Evolutionary conservation across 768 basidiomycete species (phyloP), one percentile per base, ranked within the genome.

Genomic region (Nevesoporus exiguus): DNA sequence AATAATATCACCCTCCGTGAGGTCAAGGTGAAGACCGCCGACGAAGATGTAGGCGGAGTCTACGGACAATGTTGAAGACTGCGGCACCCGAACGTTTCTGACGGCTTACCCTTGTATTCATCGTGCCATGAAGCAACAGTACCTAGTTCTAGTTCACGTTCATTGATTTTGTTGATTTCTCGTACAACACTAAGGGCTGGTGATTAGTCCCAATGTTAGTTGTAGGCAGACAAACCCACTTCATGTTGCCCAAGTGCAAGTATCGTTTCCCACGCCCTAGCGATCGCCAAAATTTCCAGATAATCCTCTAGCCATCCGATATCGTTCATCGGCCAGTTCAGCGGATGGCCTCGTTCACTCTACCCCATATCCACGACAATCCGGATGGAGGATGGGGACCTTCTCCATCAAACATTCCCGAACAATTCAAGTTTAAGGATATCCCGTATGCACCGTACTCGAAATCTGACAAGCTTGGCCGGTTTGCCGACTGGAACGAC

Each of bases 361-460:
- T 98, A 34, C 94, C 94, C 39, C 80, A 81, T 1, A 93, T 98
- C 59, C 81, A 90, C 72, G 93, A 96, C 70, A 94, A 92, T 73
- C 86, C 88, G 36, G 93, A 95, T 63, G 93, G 91, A 31, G 90
- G 91, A 51, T 98, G 95, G 95, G 93, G 93, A 1, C 84, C 84
- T 7, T 91, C 93, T 7, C 83, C 87, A 4, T 81, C 86, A 0
- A 88, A 90, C 70, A 76, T 95, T 21, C 94, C 96, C 1, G 79
- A 88, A 42, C 86, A 93, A 59, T 98, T 96, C 76, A 94, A 95
- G 74, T 97, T 97, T 81, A 93, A 92, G 73, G 97, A 98, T 64
- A 97, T 98, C 56, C 97, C 97, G 43, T 99, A 98, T 68, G 95
- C 96, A 1, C 95, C 95, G 5, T 98, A 92, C 80, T 93, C 93